Conservation (phyloP, 192 early-diverging fungal species). For the Spinellus fusiger region DNA sequence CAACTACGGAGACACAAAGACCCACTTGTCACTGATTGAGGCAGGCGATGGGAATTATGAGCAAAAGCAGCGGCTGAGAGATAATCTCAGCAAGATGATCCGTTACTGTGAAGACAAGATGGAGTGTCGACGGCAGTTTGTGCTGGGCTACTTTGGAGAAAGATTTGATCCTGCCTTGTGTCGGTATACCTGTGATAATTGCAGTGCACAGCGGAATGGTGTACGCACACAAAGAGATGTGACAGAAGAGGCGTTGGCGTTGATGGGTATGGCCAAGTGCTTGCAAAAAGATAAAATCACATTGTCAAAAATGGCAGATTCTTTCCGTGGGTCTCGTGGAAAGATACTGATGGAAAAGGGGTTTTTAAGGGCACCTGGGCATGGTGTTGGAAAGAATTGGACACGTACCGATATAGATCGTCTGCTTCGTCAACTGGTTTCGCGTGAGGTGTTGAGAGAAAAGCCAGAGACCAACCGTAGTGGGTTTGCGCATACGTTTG, state of each 20-base stretch:
- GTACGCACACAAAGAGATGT: slow-evolving; percentile 42
- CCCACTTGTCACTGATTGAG: slow-evolving; percentile 74
- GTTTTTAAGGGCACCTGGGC: slow-evolving; percentile 45
- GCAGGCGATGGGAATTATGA: slow-evolving; percentile 69
- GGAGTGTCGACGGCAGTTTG: slow-evolving; percentile 84
- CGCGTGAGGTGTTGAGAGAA: slow-evolving; percentile 60
- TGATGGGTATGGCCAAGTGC: slow-evolving; percentile 44
- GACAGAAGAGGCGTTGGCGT: slow-evolving; percentile 42
- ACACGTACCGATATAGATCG: slow-evolving; percentile 59
- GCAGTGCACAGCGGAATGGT: slow-evolving; percentile 32
- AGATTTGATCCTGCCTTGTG: slow-evolving; percentile 60
- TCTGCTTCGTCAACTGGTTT: slow-evolving; percentile 61
- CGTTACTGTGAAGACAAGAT: slow-evolving; percentile 81
- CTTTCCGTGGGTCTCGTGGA: slow-evolving; percentile 66
- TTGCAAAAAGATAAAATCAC: slow-evolving; percentile 49
- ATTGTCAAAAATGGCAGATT: slow-evolving; percentile 60
- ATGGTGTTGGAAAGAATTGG: slow-evolving; percentile 51
- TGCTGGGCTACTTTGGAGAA: slow-evolving; percentile 91
- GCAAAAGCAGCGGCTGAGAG: slow-evolving; percentile 73
- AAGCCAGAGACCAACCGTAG: slow-evolving; percentile 50
- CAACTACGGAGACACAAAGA: slow-evolving; percentile 64
- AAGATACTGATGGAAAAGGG: slow-evolving; percentile 45
- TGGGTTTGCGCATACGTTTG: too few species aligned
- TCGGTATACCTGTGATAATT: slow-evolving; percentile 85
- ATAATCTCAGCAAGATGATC: slow-evolving; percentile 60